phyloP scores from a whole-genome alignment of 2,329 filamentous ascomycete species.

The Colletotrichum cuscutae region DNA sequence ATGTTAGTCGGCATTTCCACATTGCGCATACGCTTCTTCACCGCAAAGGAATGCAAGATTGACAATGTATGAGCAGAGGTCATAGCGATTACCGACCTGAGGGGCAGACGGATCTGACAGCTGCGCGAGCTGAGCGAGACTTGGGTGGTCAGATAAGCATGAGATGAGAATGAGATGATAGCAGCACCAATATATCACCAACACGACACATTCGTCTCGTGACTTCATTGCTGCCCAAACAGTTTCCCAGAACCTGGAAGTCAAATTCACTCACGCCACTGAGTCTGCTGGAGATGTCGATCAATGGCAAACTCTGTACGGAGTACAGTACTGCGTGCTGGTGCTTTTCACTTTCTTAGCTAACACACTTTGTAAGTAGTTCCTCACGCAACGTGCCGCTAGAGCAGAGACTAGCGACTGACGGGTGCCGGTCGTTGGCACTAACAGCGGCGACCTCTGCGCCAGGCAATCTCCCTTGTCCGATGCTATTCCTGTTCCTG shows the following conservation, averaged over 20 bases:
- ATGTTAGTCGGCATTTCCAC: background rate
- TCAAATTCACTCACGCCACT: background rate
- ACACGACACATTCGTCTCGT: background rate
- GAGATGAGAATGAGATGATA: background rate
- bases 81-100: background rate
- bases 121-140: background rate
- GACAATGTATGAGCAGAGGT: background rate
- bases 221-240: background rate
- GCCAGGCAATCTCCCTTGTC: slow-evolving; percentile 12
- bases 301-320: background rate
- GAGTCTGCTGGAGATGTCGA: background rate
- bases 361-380: background rate
- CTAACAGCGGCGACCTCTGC: slow-evolving; percentile 9
- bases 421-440: slow-evolving; percentile 9
- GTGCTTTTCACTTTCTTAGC: background rate
- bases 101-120: background rate
- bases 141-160: background rate
- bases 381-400: slow-evolving; percentile 2
- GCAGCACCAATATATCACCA: background rate
- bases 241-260: background rate
- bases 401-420: slow-evolving; percentile 7
- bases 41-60: slow-evolving; percentile 20
- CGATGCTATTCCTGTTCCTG: slow-evolving; percentile 26
- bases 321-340: too few species aligned
- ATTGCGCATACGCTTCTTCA: background rate